Base-by-base conservation (phyloP, 768 basidiomycete genomes). In the Botryobasidium botryosum region DNA sequence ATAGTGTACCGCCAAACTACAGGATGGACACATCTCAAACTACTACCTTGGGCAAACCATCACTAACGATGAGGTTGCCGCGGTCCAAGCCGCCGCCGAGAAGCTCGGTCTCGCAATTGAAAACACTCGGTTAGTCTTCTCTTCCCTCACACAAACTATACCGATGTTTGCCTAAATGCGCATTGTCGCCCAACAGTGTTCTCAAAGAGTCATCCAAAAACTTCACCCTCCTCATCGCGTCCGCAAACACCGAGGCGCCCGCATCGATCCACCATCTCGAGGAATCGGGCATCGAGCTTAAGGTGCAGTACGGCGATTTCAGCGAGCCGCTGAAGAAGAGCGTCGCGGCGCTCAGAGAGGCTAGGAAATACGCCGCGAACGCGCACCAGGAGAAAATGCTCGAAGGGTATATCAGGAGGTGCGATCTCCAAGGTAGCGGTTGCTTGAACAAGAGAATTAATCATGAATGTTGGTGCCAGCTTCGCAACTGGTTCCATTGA, bases 401-500 rank as follows among this genome's bases (percentile, higher is more conserved):
- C 21, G 74, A 75, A 21, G 68, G 70, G 31, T 91, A 90, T 54
- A 77, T 81, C 45, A 70, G 75, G 59, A 86, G 83, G 79, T 81
- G 59, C 25, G 71, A 21, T 5, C 35, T 43, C 29, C 15, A 6
- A 5, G 12, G 10, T 33, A 17, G 31, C 21, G 12, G 12, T 23
- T 39, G 12, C 37, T 15, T 23, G 12, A 12, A n/a, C n/a, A n/a
- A n/a, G n/a, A n/a, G 37, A 23, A 20, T 1, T 39, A 20, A 23
- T 15, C 28, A 13, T 44, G n/a, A 35, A 7, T 18, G 38, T 8
- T 35, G 24, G 35, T 24, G 6, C 23, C 51, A 82, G 83, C 2
- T 90, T 90, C 56, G 61, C 71, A 53, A 76, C 75, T 3, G 86
- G 86, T 7, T 82, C 79, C 6, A 75, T 90, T 40, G 68, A 76